A percentile compares a stretch with the other conserved stretches of the same genome.
Evolutionary conservation across 2,329 filamentous ascomycete species (phyloP).

Genomic region (Talaromyces sp.): DNA sequence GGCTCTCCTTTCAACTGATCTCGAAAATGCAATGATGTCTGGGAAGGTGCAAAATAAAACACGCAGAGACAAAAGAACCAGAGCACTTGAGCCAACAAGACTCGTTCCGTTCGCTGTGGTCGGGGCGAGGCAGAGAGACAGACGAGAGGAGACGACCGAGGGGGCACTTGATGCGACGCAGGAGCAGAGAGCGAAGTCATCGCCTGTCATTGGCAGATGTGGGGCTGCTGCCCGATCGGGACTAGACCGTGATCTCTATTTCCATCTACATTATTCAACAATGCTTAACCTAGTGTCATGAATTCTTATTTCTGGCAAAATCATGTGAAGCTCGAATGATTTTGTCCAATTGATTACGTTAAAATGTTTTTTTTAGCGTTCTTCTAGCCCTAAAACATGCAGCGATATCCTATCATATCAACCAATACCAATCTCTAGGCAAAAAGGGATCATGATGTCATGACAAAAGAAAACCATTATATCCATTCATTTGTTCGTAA

Average conservation of each 20-base stretch:
- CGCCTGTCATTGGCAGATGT: constrained; percentile 6
- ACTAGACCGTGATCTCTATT: background rate
- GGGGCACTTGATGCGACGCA: constrained; percentile 8
- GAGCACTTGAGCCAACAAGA: background rate
- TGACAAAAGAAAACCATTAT: constrained; percentile 8
- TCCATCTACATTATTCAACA: background rate
- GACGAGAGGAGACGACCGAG: background rate
- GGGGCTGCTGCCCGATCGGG: constrained; percentile 13
- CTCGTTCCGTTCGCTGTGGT: background rate
- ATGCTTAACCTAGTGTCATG: background rate
- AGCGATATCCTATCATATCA: background rate
- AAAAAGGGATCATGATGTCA: background rate
- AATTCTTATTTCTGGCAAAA: background rate
- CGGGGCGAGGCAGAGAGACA: background rate
- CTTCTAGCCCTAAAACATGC: background rate
- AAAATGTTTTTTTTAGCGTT: background rate
- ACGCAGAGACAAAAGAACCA: background rate
- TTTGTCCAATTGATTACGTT: background rate
- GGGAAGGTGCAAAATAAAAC: background rate
- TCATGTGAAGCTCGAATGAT: background rate
- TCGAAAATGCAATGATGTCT: background rate
- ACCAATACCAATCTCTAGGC: background rate
- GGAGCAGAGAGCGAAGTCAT: constrained; percentile 3
- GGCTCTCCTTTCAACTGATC: background rate
- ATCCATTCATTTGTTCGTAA: constrained; percentile 10